Conservation (phyloP, 202 grass and related monocot species). For the Bolboschoenoplectus hybrid region DNA sequence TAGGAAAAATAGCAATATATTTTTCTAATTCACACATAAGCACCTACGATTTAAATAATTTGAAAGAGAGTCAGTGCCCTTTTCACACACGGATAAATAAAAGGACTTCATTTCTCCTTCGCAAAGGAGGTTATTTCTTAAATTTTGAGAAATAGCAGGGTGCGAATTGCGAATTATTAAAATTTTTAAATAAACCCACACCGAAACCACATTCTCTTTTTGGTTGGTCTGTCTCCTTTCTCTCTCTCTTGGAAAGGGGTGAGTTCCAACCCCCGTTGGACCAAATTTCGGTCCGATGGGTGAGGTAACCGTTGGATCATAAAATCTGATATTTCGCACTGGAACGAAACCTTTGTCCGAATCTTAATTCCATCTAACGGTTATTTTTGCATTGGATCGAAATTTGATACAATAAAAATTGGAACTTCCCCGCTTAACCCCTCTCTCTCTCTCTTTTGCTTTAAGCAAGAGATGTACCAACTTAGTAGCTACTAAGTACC, state of each 20-base stretch:
- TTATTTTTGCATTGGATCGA: too few relatives aligned
- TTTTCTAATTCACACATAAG: constrained; percentile 1
- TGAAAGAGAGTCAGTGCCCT: neutral
- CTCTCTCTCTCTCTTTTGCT: constrained; percentile 30
- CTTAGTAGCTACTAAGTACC: neutral
- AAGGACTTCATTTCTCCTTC: neutral
- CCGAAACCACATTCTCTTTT: constrained; percentile 27
- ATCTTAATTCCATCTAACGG: too few relatives aligned
- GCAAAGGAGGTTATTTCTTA: neutral
- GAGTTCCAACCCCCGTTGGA: too few relatives aligned
- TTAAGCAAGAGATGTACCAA: constrained; percentile 38
- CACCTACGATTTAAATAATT: neutral
- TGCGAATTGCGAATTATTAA: neutral
- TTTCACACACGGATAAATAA: neutral
- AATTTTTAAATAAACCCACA: constrained; percentile 20
- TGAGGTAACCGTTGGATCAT: too few relatives aligned
- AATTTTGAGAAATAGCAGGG: constrained; percentile 1
- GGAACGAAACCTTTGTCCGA: too few relatives aligned
- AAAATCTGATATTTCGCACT: too few relatives aligned
- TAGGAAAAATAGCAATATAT: neutral
- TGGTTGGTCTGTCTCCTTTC: constrained; percentile 28
- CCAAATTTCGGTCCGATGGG: too few relatives aligned
- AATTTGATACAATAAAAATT: too few relatives aligned
- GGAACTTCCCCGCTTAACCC: too few relatives aligned
- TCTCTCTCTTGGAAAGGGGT: constrained; percentile 8